Evolutionary conservation across 2,329 filamentous ascomycete genomes (phyloP), one percentile per base, ranked within the genome.

Genomic region (Colletotrichum musae): DNA sequence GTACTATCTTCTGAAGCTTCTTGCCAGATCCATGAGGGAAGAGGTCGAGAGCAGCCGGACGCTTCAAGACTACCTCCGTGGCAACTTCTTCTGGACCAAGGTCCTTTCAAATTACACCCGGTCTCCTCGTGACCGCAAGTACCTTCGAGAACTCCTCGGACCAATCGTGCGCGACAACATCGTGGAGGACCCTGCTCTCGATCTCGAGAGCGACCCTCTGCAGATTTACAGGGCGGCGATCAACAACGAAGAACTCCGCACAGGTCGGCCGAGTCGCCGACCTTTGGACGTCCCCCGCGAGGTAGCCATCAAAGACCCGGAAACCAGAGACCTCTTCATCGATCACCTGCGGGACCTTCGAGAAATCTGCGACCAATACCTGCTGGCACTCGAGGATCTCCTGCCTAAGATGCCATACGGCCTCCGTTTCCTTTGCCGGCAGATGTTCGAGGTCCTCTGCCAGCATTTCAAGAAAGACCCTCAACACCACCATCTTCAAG

Each of bases 201-300:
- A 99, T 78, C 86, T 99, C 28, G 96, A 99, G 81, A 98, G 95
- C 78, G 96, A 99, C 77, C 96, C 96, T 0, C 92, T 98, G 85
- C 95, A 98, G 75, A 99, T 99, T 66, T 98, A 99, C 81, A 90
- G 93, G 50, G 96, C 94, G 5, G 92, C 94, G 15, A 97, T 99
- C 82, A 98, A 97, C 83, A 97, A 99, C 75, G 95, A 98, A 80
- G 96, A 99, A 81, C 89, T 99, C 26, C 91, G 94, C 18, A 99
- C 96, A 0, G 96, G 96, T 5, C 90, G 91, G 72, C 90, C 94
- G 21, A 97, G 95, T 78, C 89, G 88, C 58, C 89, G 96, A 71
- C 93, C 91, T 41, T 89, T 94, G 15, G 94, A 98, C 73, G 92
- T 99, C 41, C 92, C 94, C 0, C 90, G 95, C 71, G 96, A 99